These are phyloP conservation scores for Cercophora samala DNA, from an alignment of 495 filamentous ascomycete genomes.

Conservation along the genomic window DNA sequence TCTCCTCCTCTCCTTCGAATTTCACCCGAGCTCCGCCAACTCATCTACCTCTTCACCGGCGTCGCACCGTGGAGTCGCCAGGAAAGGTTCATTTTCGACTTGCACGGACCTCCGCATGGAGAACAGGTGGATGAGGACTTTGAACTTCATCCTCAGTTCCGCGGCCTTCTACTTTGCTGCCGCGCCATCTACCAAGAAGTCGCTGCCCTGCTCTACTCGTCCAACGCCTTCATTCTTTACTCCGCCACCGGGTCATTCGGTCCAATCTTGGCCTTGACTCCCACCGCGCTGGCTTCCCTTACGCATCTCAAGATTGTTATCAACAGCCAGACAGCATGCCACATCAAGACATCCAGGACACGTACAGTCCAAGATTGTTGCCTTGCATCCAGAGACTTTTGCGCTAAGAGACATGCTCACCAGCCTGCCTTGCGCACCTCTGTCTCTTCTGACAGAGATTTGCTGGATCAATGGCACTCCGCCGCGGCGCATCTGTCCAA, in stretches of 20 bases:
- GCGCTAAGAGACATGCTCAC: neutral
- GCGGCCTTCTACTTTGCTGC: neutral
- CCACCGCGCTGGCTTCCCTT: neutral
- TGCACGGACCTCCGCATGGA: slow-evolving; percentile 1
- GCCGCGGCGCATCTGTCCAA: neutral
- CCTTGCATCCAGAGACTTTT: neutral
- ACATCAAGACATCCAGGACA: neutral
- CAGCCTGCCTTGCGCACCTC: neutral
- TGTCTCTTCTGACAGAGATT: neutral
- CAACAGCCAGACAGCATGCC: neutral
- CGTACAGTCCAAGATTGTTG: neutral
- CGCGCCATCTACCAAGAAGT: neutral
- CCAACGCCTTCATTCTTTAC: neutral
- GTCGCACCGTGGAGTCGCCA: neutral
- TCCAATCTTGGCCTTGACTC: neutral
- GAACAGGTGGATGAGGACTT: neutral
- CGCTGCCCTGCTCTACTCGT: neutral
- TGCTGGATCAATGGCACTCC: neutral
- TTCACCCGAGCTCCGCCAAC: neutral
- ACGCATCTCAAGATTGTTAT: neutral
- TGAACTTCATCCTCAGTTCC: neutral
- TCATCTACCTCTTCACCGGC: slow-evolving; percentile 3
- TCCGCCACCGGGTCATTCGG: neutral
- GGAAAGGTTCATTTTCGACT: slow-evolving; percentile 1
- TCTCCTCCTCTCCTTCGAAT: neutral